These are phyloP conservation scores for Avena atlantica DNA, from an alignment of 176 grass and related monocot genomes.

Conservation along the genomic window DNA sequence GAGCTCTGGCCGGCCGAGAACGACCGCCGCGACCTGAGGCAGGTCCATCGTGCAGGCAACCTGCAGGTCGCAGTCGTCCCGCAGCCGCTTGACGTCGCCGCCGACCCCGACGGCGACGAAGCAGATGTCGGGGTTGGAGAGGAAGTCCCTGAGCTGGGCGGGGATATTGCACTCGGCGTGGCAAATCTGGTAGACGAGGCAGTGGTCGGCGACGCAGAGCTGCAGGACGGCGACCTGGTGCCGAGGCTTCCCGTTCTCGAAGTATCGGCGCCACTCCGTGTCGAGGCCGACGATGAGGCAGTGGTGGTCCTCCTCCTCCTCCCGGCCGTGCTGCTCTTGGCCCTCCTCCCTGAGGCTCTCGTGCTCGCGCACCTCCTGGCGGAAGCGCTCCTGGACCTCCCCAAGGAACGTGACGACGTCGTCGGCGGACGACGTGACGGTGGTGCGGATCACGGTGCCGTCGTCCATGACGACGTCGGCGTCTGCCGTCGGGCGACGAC, in stretches of 20 bases:
- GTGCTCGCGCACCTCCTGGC: neutral
- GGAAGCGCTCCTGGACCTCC: neutral
- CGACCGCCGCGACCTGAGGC: conserved; percentile 20
- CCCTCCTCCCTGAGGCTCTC: neutral
- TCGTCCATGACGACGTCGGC: neutral
- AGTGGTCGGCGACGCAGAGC: conserved; percentile 66
- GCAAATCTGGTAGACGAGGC: conserved; percentile 61
- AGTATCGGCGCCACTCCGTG: conserved; percentile 56
- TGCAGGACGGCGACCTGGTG: conserved; percentile 62
- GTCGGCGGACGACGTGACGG: conserved; percentile 45
- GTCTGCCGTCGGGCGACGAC: neutral
- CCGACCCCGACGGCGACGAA: conserved; percentile 62
- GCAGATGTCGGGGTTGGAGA: conserved; percentile 23
- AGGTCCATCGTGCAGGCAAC: conserved; percentile 36
- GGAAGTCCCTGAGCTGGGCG: conserved; percentile 13
- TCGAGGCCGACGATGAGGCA: conserved; percentile 65
- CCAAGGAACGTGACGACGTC: conserved; percentile 15
- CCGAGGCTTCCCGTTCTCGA: neutral
- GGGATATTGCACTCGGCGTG: conserved; percentile 43
- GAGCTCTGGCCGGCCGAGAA: conserved; percentile 16
- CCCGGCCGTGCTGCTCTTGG: neutral
- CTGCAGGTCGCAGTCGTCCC: neutral
- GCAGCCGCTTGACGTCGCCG: conserved; percentile 32
- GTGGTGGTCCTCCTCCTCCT: neutral
- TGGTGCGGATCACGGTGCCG: conserved; percentile 50